Evolutionary conservation across 1,139 yeast genomes (phyloP), one percentile per base, ranked within the genome.

Genomic region (Candida tunisiensis): DNA sequence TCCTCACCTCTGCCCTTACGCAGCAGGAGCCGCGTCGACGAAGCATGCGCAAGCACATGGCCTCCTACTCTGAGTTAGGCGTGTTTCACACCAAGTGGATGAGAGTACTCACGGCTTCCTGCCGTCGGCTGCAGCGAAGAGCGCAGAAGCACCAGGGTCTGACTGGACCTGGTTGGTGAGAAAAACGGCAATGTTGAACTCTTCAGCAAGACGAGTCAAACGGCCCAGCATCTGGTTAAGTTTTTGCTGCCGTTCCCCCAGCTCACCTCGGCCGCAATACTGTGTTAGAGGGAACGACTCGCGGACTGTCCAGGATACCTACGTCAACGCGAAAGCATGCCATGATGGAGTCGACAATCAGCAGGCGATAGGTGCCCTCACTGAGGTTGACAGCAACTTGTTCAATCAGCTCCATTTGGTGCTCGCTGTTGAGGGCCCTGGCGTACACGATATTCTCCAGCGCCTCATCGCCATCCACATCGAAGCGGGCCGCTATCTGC

Each of bases 301-400:
- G n/a, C n/a, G 15, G 5, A 14, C 6, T 20, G 19, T 10, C 7
- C n/a, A 14, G 5, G 10, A 9, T 16, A 25, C 48, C 24, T 33
- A 46, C 49, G 41, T 69, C 75, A 24, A 69, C 75, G 33, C 99
- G 68, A 51, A 85, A 88, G 28, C 85, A 62, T 1, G 95, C 91
- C 94, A 91, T 91, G 37, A 88, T 82, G 8, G 95, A 82, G 50
- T 88, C 99, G 10, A 88, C 95, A 38, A 88, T 77, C 34, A 88
- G 62, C 36, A 88, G 55, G 8, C 74, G 62, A 33, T 59, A 59
- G 38, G 98, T 64, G 12, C 93, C 74, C 48, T 80, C 91, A 5
- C 94, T 70, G 98, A 88, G 85, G 93, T 88, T 79, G 38, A 75
- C 75, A 8, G 95, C 93, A 1, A 96, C 96, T 38, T 79, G 80